phyloP scores from a whole-genome alignment of 768 basidiomycete species.

The Zangia roseola region DNA sequence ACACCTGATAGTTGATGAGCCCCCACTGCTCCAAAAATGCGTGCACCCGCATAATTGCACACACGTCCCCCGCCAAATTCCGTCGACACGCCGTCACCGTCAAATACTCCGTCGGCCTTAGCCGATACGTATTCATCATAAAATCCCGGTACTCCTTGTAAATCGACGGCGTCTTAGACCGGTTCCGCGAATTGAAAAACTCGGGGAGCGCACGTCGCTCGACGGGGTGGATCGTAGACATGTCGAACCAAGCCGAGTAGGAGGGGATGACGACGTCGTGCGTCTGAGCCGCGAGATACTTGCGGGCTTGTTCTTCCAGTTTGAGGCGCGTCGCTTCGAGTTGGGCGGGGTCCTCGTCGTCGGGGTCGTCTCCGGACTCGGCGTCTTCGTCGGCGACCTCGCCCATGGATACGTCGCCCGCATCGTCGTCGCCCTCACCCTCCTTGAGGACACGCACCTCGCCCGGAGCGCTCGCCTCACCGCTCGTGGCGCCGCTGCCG shows the following conservation, averaged over 20 bases:
- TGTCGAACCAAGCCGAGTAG: slow-evolving; percentile 97
- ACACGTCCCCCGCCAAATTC: slow-evolving; percentile 97
- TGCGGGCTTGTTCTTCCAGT: slow-evolving; percentile 83
- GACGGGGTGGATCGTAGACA: slow-evolving; percentile 89
- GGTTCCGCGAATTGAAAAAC: slow-evolving; percentile 95
- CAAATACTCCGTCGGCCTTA: slow-evolving; percentile 92
- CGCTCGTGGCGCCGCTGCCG: slow-evolving; percentile 9
- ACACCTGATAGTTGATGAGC: slow-evolving; percentile 95
- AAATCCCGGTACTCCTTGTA: slow-evolving; percentile 99
- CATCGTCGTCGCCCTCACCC: slow-evolving; percentile 65
- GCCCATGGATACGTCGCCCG: slow-evolving; percentile 78
- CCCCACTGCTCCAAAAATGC: slow-evolving; percentile 99
- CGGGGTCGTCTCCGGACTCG: slow-evolving; percentile 77
- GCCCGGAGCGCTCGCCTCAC: slow-evolving; percentile 23
- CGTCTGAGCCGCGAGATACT: slow-evolving; percentile 95
- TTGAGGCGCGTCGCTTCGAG: slow-evolving; percentile 76
- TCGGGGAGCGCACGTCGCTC: slow-evolving; percentile 93
- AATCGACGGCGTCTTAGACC: slow-evolving; percentile 93
- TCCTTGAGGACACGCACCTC: slow-evolving; percentile 43
- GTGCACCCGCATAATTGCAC: slow-evolving; percentile 98
- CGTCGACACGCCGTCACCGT: slow-evolving; percentile 96
- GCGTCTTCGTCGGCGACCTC: slow-evolving; percentile 74
- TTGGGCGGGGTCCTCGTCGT: slow-evolving; percentile 84
- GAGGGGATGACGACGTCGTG: slow-evolving; percentile 97
- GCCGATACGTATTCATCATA: slow-evolving; percentile 97